These are phyloP conservation scores for Apiotrichum gamsii DNA, from an alignment of 1,284 basidiomycete genomes.

Conservation along the genomic window DNA sequence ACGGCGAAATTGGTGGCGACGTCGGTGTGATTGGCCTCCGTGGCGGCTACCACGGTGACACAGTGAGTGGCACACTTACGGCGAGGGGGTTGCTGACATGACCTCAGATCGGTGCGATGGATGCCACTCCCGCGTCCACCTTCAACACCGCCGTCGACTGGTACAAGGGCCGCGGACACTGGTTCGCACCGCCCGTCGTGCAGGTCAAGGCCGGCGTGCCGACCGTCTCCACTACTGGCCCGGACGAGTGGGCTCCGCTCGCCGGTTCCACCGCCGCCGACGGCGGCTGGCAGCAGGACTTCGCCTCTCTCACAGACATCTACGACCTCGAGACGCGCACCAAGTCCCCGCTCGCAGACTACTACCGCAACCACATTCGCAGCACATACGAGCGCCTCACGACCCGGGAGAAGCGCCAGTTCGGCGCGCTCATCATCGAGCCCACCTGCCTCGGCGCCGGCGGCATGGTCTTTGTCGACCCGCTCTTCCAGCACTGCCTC, in stretches of 20 bases:
- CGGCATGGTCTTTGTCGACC: slow-evolving; percentile 96
- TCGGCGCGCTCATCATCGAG: slow-evolving; percentile 76
- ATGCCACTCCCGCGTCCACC: slow-evolving; percentile 78
- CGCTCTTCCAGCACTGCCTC: slow-evolving; percentile 85
- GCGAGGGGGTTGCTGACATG: no score
- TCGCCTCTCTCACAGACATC: slow-evolving; percentile 55
- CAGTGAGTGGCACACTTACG: no score
- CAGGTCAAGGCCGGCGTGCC: slow-evolving; percentile 60
- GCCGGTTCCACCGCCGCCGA: neutral
- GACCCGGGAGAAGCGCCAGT: slow-evolving; percentile 46
- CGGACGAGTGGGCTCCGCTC: slow-evolving; percentile 34
- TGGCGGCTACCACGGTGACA: slow-evolving; percentile 97
- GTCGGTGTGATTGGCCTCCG: slow-evolving; percentile 80
- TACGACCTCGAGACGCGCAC: slow-evolving; percentile 70
- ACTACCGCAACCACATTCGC: slow-evolving; percentile 62
- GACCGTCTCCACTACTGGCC: slow-evolving; percentile 54
- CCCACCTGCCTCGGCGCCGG: slow-evolving; percentile 92
- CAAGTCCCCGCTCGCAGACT: slow-evolving; percentile 56
- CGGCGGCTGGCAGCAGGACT: slow-evolving; percentile 37
- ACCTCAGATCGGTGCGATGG: slow-evolving; percentile 78
- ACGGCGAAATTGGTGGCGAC: slow-evolving; percentile 43
- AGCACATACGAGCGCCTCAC: slow-evolving; percentile 53
- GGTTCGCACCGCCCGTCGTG: slow-evolving; percentile 84
- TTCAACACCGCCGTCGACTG: slow-evolving; percentile 83
- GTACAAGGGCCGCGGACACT: slow-evolving; percentile 87